phyloP scores from a whole-genome alignment of 1,284 basidiomycete species.

The Apiotrichum porosum region DNA sequence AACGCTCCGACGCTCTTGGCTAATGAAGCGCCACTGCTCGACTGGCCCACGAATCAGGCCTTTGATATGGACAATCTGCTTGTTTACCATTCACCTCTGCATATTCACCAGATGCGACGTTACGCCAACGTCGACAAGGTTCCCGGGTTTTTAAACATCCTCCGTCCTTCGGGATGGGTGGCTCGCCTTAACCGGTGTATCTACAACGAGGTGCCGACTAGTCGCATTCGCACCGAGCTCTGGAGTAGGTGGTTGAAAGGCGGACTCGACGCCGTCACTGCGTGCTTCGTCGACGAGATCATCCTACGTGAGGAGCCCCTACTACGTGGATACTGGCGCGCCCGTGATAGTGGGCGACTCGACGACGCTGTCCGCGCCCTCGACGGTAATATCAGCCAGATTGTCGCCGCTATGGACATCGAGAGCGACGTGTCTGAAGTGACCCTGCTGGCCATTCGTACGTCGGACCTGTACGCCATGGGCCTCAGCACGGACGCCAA shows the following conservation, averaged over 20 bases:
- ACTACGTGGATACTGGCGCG: constrained; percentile 7
- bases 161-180: neutral
- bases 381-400: constrained; percentile 8
- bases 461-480: constrained; percentile 13
- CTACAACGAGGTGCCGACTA: constrained; percentile 6
- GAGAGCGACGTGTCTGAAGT: constrained; percentile 9
- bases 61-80: constrained; percentile 9
- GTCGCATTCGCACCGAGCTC: constrained; percentile 9
- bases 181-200: neutral
- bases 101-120: constrained; percentile 3
- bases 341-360: constrained; percentile 7
- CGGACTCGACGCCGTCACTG: constrained; percentile 10
- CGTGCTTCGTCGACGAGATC: constrained; percentile 12
- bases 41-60: constrained; percentile 2
- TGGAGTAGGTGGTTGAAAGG: constrained; percentile 9
- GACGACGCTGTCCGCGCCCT: neutral
- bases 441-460: constrained; percentile 10
- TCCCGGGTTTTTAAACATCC: too few species aligned
- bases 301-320: constrained; percentile 10
- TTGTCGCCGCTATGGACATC: constrained; percentile 9
- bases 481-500: constrained; percentile 11
- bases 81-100: constrained; percentile 1
- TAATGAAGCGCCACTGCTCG: neutral
- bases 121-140: neutral
- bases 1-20: neutral